Evolutionary conservation across 176 grass and related monocot genomes (phyloP).

Genomic region (Oryza nivara): DNA sequence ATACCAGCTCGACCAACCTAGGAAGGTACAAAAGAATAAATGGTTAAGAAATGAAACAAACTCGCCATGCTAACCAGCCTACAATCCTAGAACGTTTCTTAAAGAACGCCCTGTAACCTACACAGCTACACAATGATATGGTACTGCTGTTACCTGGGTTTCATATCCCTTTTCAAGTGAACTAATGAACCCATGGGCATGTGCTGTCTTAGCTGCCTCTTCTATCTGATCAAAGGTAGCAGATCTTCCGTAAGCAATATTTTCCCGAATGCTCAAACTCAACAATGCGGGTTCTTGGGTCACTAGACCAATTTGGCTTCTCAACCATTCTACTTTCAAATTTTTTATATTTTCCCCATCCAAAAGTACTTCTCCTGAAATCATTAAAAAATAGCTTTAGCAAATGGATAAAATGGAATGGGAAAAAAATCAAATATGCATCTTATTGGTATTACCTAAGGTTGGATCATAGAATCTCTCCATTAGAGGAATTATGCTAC

Average conservation of each 20-base stretch:
- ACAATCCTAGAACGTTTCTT: background rate
- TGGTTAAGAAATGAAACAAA: conserved; percentile 36
- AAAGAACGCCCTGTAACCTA: background rate
- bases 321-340: conserved; percentile 96
- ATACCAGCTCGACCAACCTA: conserved; percentile 94
- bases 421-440: conserved; percentile 17
- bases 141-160: conserved; percentile 71
- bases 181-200: conserved; percentile 95
- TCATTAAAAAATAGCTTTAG: conserved; percentile 31
- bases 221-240: conserved; percentile 94
- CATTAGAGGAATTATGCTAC: conserved; percentile 99
- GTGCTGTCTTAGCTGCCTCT: conserved; percentile 98
- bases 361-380: conserved; percentile 94
- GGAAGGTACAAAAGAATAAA: conserved; percentile 37
- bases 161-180: conserved; percentile 97
- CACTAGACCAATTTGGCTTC: conserved; percentile 99
- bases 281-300: conserved; percentile 97
- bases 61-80: conserved; percentile 23
- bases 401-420: conserved; percentile 22
- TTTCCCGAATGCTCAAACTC: conserved; percentile 95
- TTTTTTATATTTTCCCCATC: conserved; percentile 99
- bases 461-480: conserved; percentile 99
- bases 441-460: conserved; percentile 65
- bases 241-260: conserved; percentile 95
- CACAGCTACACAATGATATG: background rate